phyloP scores from a whole-genome alignment of 2,329 filamentous ascomycete species.

The Juglanconis sp. region DNA sequence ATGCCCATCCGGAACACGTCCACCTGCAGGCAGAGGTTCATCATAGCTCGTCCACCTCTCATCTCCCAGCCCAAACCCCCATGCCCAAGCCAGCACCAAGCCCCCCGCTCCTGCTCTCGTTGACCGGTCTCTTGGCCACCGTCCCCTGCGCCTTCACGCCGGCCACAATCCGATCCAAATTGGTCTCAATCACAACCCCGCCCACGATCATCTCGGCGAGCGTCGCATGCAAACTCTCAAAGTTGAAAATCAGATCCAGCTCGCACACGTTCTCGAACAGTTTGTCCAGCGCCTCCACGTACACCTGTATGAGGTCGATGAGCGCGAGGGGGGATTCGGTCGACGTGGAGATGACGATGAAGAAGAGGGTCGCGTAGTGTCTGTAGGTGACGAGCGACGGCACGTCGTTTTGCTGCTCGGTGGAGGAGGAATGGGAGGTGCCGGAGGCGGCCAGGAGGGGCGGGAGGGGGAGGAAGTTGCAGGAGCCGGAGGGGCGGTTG shows the following conservation, averaged over 20 bases:
- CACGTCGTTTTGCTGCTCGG: slow-evolving; percentile 73
- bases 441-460: slow-evolving; percentile 62
- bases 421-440: slow-evolving; percentile 61
- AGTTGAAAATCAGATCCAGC: slow-evolving; percentile 97
- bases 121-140: slow-evolving; percentile 75
- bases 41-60: background rate
- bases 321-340: slow-evolving; percentile 94
- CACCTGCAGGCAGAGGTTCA: background rate
- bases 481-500: slow-evolving; percentile 84
- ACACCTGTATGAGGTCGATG: slow-evolving; percentile 96
- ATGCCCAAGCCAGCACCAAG: slow-evolving; percentile 52
- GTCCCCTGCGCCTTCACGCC: slow-evolving; percentile 76
- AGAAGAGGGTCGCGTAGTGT: slow-evolving; percentile 96
- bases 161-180: slow-evolving; percentile 80
- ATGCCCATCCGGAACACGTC: too few species aligned
- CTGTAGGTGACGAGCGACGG: slow-evolving; percentile 96
- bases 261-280: slow-evolving; percentile 99
- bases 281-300: slow-evolving; percentile 90
- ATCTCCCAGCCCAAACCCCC: slow-evolving; percentile 49
- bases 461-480: slow-evolving; percentile 88
- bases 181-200: slow-evolving; percentile 91
- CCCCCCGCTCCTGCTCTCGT: slow-evolving; percentile 55
- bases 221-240: slow-evolving; percentile 90
- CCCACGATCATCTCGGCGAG: slow-evolving; percentile 93
- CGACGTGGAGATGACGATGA: slow-evolving; percentile 95